Base-by-base conservation (phyloP, 805 yeast genomes). In the Maudiozyma serrabonitensis region DNA sequence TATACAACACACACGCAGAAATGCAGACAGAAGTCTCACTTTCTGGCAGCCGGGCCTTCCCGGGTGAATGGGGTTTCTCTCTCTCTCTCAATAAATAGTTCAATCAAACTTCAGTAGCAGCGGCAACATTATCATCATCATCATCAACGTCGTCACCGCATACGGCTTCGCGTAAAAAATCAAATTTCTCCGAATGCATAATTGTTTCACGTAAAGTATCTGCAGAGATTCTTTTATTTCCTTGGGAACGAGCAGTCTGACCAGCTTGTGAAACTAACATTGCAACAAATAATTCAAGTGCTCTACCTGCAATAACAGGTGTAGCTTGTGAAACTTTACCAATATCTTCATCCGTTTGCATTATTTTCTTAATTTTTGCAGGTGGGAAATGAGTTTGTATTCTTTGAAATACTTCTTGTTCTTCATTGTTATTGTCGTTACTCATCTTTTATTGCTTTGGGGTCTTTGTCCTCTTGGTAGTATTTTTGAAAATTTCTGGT, bases 251-350 rank as follows among this genome's bases (percentile, higher is more conserved):
- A 5, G 97, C 95, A 54, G 85, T 87, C 40, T 78, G 75, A 46
- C 87, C 82, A 19, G 95, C 77, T 44, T 86, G 88, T 58, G 87
- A 90, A 46, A 93, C 95, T 49, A 93, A 74, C 48, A 93, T 80
- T 46, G 95, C 87, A 76, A 93, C 80, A 64, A 93, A 93, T 52
- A 88, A 77, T 69, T 93, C 98, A 47, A 93, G 73, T 0, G 99
- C 96, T 54, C 96, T 78, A 7, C 98, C 97, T 8, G 93, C 96
- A 16, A 91, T 91, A n/a, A 91, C 85, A 0, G 99, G 99, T 2
- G 99, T 95, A 1, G 96, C 97, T 63, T 90, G 97, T 3, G 99
- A 96, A 5, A 93, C 98, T 64, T 93, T 93, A 2, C 99, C 99
- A 43, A 93, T 90, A 55, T 93, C 99, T 55, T 93, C 99, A 67